Base-by-base conservation (phyloP, 78 protist species). In the Dictyostelium brefeldianum region DNA sequence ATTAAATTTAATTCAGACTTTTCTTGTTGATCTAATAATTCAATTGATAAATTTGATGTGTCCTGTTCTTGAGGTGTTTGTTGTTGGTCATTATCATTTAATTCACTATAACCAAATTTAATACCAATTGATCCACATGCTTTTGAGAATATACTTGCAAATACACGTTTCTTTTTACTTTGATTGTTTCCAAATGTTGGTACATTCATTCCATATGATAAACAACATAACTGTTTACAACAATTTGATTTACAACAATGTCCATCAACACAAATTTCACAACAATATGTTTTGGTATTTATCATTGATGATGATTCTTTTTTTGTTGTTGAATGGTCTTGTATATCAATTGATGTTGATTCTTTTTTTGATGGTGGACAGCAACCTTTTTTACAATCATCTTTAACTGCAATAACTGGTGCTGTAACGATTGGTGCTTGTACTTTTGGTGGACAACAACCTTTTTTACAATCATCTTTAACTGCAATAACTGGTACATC, bases 71-170 rank as follows among this genome's bases (percentile, higher is more conserved):
- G 56, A 0, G 0, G 43, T 62, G 5, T 0, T 22, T 20, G 6
- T 43, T 70, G 73, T 83, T 83, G 36, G 14, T 53, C 82, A 31
- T 67, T 64, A 43, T 83, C 90, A 67, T 62, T 62, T 18, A 67
- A 67, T 31, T 83, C 56, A 31, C 29, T 25, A 64, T 53, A 85
- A 11, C 92, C 92, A 22, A 74, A n/a, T 53, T 48, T 54, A 25
- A 85, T 18, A 14, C 92, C 92, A 59, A 71, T 54, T 12, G 59
- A 22, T 57, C 92, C 92, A 85, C 92, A 85, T 17, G 78, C 62
- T 14, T 47, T 27, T 4, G 56, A 85, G 47, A 85, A 25, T 8
- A 85, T 18, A 11, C 83, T 73, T 56, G 92, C 92, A 85, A 18
- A 85, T 8, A 74, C 3, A n/a, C 64, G 59, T 50, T 75, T 73